phyloP scores from a whole-genome alignment of 2,329 filamentous ascomycete species.

The Hypoxylon sp. region DNA sequence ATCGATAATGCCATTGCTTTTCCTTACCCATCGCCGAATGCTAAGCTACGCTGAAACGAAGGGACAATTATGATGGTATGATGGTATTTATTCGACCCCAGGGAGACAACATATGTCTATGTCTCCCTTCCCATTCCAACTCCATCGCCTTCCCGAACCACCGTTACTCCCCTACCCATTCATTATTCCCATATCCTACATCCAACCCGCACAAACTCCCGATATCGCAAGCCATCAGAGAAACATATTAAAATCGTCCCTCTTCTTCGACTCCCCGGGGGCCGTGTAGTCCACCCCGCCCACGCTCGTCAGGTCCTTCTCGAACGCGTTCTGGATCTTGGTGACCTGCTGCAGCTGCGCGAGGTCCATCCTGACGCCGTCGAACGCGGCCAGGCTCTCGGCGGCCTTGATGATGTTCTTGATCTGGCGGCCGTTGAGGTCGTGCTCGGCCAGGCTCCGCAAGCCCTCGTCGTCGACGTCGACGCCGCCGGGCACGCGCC shows the following conservation, averaged over 20 bases:
- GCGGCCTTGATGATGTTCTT: slow-evolving; percentile 51
- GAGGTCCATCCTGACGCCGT: slow-evolving; percentile 47
- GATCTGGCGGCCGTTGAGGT: slow-evolving; percentile 53
- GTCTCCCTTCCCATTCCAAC: not conserved
- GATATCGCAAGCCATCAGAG: slow-evolving; percentile 17
- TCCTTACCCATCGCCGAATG: not conserved
- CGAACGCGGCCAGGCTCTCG: slow-evolving; percentile 52
- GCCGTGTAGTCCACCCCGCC: slow-evolving; percentile 41
- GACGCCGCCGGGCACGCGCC: slow-evolving; percentile 43
- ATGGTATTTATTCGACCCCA: not conserved
- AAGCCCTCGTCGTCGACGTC: slow-evolving; percentile 41
- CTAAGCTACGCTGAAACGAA: not conserved
- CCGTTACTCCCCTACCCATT: not conserved
- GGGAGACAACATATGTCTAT: not conserved
- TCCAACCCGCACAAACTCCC: not conserved
- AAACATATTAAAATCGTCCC: slow-evolving; percentile 34
- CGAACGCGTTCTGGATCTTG: slow-evolving; percentile 51
- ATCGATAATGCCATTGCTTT: not conserved
- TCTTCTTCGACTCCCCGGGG: slow-evolving; percentile 32
- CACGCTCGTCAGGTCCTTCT: slow-evolving; percentile 45
- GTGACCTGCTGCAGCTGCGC: slow-evolving; percentile 49
- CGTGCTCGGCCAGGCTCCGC: slow-evolving; percentile 39
- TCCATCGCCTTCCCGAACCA: not conserved
- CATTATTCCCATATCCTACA: not conserved
- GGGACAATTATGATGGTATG: not conserved